Conservation (phyloP, 805 yeast genomes). For the Wickerhamiella parazyma region DNA sequence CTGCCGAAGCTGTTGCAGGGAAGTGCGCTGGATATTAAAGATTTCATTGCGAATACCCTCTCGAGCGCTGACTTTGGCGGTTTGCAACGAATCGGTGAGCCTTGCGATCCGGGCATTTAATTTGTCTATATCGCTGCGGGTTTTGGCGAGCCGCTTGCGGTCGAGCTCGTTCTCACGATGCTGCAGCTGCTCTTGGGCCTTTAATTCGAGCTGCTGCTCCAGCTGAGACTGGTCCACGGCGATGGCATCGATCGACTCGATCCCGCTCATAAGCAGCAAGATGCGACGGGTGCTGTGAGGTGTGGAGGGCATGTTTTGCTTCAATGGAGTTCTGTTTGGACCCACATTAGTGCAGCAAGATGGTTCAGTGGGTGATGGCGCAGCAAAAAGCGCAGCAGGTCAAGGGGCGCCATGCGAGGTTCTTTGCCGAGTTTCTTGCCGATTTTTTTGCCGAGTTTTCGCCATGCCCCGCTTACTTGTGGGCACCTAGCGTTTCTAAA, state of each 20-base stretch:
- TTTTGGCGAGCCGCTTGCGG: slow-evolving; percentile 55
- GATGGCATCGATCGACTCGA: slow-evolving; percentile 27
- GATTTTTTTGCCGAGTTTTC: no score
- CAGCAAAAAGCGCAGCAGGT: no score
- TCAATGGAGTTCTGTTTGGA: no score
- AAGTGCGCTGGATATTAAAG: slow-evolving; percentile 34
- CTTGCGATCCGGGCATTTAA: slow-evolving; percentile 32
- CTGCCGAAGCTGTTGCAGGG: slow-evolving; percentile 37
- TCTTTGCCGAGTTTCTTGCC: no score
- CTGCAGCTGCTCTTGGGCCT: slow-evolving; percentile 44
- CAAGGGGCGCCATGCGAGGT: no score
- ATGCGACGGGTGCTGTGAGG: neutral
- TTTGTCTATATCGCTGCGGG: slow-evolving; percentile 36
- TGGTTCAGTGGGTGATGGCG: no score
- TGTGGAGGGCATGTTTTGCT: no score
- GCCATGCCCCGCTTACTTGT: no score
- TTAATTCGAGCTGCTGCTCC: slow-evolving; percentile 54
- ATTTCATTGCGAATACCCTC: slow-evolving; percentile 43
- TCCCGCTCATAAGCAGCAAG: neutral
- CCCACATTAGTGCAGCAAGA: no score
- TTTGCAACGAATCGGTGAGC: slow-evolving; percentile 35
- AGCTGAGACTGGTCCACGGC: slow-evolving; percentile 67
- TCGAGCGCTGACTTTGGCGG: slow-evolving; percentile 52
- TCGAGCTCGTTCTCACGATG: slow-evolving; percentile 62
- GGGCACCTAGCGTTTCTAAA: no score